phyloP scores from a whole-genome alignment of 805 yeast genomes.

The Candida ovalis region DNA sequence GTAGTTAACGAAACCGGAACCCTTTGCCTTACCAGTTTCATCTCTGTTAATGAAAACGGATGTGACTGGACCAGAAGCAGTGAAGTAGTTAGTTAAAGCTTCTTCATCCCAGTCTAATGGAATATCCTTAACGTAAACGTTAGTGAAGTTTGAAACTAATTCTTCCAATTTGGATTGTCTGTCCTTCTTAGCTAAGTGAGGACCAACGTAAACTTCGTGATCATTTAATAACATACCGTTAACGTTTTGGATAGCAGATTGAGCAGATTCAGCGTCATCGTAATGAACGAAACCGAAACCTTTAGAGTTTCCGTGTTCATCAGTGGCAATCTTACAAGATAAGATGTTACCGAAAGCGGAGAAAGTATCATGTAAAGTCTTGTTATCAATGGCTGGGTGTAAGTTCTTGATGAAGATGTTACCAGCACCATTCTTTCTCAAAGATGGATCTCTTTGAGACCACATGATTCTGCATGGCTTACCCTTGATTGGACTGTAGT shows the following conservation, averaged over 20 bases:
- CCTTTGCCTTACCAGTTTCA: slow-evolving; percentile 84
- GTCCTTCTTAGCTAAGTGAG: slow-evolving; percentile 87
- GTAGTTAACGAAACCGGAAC: slow-evolving; percentile 94
- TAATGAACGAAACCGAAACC: slow-evolving; percentile 98
- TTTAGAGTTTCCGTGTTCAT: slow-evolving; percentile 84
- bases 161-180: slow-evolving; percentile 91
- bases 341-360: slow-evolving; percentile 93
- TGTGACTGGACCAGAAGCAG: slow-evolving; percentile 73
- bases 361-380: slow-evolving; percentile 97
- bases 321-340: slow-evolving; percentile 96
- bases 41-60: slow-evolving; percentile 79
- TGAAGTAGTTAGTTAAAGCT: slow-evolving; percentile 69
- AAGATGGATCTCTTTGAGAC: slow-evolving; percentile 98
- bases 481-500: slow-evolving; percentile 91
- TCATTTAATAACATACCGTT: slow-evolving; percentile 98
- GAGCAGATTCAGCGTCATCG: slow-evolving; percentile 88
- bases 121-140: slow-evolving; percentile 91
- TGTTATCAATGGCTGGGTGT: slow-evolving; percentile 97
- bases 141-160: slow-evolving; percentile 89
- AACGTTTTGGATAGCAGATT: slow-evolving; percentile 92
- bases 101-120: slow-evolving; percentile 64
- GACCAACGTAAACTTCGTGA: slow-evolving; percentile 92
- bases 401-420: slow-evolving; percentile 97
- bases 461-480: slow-evolving; percentile 99
- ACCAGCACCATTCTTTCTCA: slow-evolving; percentile 93